Evolutionary conservation across 495 filamentous ascomycete species (phyloP).

Genomic region (Penicillium egyptiacum): DNA sequence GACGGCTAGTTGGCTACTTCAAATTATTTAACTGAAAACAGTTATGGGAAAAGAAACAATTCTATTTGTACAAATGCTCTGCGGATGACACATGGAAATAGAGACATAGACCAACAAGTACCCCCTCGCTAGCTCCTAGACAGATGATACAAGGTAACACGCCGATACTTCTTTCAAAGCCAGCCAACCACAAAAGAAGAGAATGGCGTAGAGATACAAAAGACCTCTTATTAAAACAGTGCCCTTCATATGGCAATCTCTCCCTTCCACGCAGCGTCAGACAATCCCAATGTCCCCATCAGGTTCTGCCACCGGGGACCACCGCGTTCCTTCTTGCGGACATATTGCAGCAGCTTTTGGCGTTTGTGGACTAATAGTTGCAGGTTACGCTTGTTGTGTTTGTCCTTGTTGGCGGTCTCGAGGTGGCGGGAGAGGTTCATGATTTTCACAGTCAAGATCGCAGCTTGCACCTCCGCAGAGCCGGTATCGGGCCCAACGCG

Average conservation of each 20-base stretch:
- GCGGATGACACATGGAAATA: constrained; percentile 9
- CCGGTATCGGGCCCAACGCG: constrained; percentile 89
- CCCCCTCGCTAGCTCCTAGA: constrained; percentile 14
- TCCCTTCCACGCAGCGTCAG: constrained; percentile 80
- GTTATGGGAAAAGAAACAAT: constrained; percentile 10
- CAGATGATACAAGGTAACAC: constrained; percentile 16
- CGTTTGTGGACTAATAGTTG: constrained; percentile 80
- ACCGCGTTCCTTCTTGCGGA: constrained; percentile 86
- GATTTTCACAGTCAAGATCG: constrained; percentile 96
- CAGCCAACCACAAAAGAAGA: constrained; percentile 10
- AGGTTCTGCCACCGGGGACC: constrained; percentile 84
- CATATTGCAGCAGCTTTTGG: constrained; percentile 82
- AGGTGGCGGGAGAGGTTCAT: constrained; percentile 65
- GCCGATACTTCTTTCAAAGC: constrained; percentile 18
- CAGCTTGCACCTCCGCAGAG: constrained; percentile 92
- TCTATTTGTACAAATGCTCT: constrained; percentile 31
- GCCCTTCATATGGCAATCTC: constrained; percentile 71
- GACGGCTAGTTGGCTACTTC: not conserved
- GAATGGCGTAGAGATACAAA: constrained; percentile 12
- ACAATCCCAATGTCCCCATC: constrained; percentile 77
- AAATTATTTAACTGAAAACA: not conserved
- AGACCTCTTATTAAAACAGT: constrained; percentile 10
- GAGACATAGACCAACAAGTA: constrained; percentile 14
- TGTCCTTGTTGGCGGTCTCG: constrained; percentile 64
- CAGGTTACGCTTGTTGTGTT: constrained; percentile 90